Conservation (phyloP, 225 moss, liverwort and hornwort species). For the Polytrichum formosum region DNA sequence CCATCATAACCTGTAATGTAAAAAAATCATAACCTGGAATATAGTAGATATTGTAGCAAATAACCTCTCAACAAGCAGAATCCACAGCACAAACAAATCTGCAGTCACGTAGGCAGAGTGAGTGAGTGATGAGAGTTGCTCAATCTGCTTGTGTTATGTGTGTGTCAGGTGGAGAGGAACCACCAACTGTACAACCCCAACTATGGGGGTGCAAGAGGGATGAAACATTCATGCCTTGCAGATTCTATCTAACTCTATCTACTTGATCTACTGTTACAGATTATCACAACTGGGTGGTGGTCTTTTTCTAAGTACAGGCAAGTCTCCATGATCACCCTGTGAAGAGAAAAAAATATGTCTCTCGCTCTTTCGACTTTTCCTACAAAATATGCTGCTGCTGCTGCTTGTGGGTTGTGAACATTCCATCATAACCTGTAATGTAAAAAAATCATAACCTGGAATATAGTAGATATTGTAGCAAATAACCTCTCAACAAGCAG, state of each 20-base stretch:
- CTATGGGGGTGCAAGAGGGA: conserved; percentile 21
- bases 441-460: too few relatives aligned
- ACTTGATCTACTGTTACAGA: conserved; percentile 1
- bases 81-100: too few relatives aligned
- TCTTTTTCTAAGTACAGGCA: background rate
- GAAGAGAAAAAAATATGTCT: background rate
- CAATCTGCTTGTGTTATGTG: conserved; percentile 21
- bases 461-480: too few relatives aligned
- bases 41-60: too few relatives aligned
- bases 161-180: conserved; percentile 23
- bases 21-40: too few relatives aligned
- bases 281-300: background rate
- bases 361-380: background rate
- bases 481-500: too few relatives aligned
- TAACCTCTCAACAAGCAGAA: too few relatives aligned
- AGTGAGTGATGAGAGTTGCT: background rate
- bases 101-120: too few relatives aligned
- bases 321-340: background rate
- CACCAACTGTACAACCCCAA: conserved; percentile 39
- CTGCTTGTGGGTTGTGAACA: too few relatives aligned
- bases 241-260: conserved; percentile 4
- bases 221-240: conserved; percentile 19
- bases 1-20: too few relatives aligned
- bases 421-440: too few relatives aligned
- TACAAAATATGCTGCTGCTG: too few relatives aligned